Percentiles rank a stretch among this genome's conserved stretches.
These are phyloP conservation scores for Rutidosis leptorrhynchoides DNA, from an alignment of 129 eudicot species.

Conservation along the genomic window DNA sequence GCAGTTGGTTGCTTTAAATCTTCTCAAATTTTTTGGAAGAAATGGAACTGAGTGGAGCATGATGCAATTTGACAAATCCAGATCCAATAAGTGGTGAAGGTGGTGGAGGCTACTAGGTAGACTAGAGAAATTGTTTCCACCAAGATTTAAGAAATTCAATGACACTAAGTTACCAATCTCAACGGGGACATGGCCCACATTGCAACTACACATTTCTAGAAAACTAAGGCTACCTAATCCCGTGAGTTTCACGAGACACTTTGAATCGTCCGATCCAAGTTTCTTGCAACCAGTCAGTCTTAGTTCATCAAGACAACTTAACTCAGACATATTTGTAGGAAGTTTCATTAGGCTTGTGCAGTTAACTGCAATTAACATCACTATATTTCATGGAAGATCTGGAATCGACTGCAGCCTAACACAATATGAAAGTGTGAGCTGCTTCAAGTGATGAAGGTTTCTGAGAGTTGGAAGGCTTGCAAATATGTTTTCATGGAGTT, in stretches of 20 bases:
- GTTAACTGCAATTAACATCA: not conserved
- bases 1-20: no score
- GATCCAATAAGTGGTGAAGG: no score
- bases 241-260: not conserved
- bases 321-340: not conserved
- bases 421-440: conserved; percentile 3
- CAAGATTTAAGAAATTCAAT: not conserved
- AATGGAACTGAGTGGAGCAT: no score
- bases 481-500: not conserved
- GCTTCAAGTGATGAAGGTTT: not conserved
- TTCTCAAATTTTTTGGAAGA: no score
- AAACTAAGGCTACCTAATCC: conserved; percentile 1
- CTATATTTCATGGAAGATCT: not conserved
- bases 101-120: not conserved
- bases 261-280: not conserved
- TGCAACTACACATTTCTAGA: not conserved
- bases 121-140: conserved; percentile 3
- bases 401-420: not conserved
- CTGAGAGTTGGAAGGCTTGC: conserved; percentile 19
- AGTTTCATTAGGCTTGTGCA: not conserved
- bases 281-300: no score
- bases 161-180: not conserved
- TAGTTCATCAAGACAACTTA: no score
- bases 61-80: no score
- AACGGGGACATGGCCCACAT: conserved; percentile 2